Evolutionary conservation across 2,329 filamentous ascomycete species (phyloP).

Genomic region (Aspergillus viridinutans): DNA sequence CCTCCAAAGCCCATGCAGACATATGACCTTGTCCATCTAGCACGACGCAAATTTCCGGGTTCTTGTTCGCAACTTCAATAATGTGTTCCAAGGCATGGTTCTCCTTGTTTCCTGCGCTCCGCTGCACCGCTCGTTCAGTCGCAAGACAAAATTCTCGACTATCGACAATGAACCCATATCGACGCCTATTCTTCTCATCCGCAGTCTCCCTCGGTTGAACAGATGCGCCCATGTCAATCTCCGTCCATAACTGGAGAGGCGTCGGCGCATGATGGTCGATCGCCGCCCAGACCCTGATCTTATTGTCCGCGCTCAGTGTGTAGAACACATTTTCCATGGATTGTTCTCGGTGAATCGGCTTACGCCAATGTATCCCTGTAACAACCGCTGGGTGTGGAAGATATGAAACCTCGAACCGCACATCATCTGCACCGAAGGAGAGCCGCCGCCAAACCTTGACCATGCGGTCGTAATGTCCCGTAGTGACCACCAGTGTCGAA

Average conservation of each 20-base stretch:
- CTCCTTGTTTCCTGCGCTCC: conserved; percentile 55
- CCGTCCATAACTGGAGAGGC: conserved; percentile 72
- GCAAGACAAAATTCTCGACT: conserved; percentile 73
- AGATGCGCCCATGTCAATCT: conserved; percentile 70
- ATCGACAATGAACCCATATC: conserved; percentile 79
- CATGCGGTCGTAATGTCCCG: conserved; percentile 71
- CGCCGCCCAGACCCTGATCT: conserved; percentile 77
- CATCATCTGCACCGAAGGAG: conserved; percentile 76
- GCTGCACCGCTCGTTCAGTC: conserved; percentile 70
- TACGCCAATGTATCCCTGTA: conserved; percentile 82
- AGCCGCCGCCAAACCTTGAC: conserved; percentile 91
- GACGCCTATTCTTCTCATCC: conserved; percentile 36
- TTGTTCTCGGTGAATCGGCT: conserved; percentile 71
- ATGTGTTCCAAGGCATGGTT: conserved; percentile 77
- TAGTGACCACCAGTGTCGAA: conserved; percentile 78
- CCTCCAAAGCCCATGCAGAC: conserved; percentile 90
- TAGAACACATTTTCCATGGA: conserved; percentile 83
- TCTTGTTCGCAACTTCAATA: conserved; percentile 78
- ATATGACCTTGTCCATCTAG: conserved; percentile 80
- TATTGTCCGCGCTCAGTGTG: conserved; percentile 76
- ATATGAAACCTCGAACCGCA: conserved; percentile 86
- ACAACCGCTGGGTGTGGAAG: conserved; percentile 77
- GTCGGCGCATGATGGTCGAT: conserved; percentile 68
- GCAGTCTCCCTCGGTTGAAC: conserved; percentile 56
- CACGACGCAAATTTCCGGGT: conserved; percentile 81